Conservation (phyloP, 2,329 filamentous ascomycete genomes). For the Tolypocladium album region DNA sequence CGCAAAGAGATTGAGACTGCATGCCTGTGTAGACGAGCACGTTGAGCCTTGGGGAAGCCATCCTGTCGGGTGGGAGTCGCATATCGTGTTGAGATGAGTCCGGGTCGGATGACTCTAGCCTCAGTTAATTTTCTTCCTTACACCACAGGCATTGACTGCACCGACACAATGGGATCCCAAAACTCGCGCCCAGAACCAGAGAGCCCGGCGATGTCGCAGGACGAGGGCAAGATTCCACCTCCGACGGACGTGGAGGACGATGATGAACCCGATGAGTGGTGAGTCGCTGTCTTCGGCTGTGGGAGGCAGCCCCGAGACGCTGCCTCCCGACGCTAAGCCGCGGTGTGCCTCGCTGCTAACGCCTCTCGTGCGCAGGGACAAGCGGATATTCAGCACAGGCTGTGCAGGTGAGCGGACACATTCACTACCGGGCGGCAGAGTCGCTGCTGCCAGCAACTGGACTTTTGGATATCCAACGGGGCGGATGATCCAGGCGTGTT, state of each 20-base stretch:
- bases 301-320: conserved; percentile 11
- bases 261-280: conserved; percentile 96
- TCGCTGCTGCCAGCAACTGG: neutral
- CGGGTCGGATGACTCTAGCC: neutral
- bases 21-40: conserved; percentile 84
- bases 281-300: conserved; percentile 9
- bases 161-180: conserved; percentile 5
- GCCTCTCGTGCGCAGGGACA: conserved; percentile 56
- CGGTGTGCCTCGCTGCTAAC: conserved; percentile 1
- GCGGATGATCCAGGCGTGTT: neutral
- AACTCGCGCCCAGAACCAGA: conserved; percentile 1
- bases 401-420: conserved; percentile 57
- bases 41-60: conserved; percentile 68
- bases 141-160: conserved; percentile 1
- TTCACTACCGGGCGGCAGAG: neutral
- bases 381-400: conserved; percentile 93
- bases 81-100: neutral
- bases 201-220: conserved; percentile 34
- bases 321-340: conserved; percentile 15
- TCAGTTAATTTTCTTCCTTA: conserved; percentile 2
- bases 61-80: conserved; percentile 19
- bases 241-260: conserved; percentile 30
- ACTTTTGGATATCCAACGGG: neutral
- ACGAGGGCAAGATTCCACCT: conserved; percentile 31
- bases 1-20: neutral